phyloP scores from a whole-genome alignment of 257 asterid species.

The Gynochthodes officinalis region DNA sequence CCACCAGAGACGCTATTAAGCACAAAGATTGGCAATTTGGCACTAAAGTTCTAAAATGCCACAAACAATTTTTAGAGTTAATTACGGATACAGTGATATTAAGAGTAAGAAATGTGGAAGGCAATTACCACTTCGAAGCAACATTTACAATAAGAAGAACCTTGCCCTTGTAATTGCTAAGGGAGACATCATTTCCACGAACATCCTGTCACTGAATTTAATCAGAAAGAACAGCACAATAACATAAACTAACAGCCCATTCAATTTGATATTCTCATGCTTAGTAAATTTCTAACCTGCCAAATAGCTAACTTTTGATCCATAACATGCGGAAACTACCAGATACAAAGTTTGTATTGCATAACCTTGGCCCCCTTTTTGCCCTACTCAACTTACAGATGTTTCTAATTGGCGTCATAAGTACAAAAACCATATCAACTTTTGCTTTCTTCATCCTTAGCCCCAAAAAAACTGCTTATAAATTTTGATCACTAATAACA shows the following conservation, averaged over 20 bases:
- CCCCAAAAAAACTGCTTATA: too few species aligned
- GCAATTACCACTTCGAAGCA: slow-evolving; percentile 73
- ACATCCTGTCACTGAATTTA: slow-evolving; percentile 52
- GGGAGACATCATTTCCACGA: slow-evolving; percentile 64
- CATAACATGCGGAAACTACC: not conserved
- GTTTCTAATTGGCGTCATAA: not conserved
- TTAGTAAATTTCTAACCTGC: not conserved
- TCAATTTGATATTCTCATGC: not conserved
- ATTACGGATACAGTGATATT: not conserved
- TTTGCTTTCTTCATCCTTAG: not conserved
- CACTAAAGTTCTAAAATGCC: not conserved
- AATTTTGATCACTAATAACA: not conserved
- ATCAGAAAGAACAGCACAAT: not conserved
- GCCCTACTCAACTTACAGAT: not conserved
- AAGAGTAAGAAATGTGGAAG: not conserved
- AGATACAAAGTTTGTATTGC: not conserved
- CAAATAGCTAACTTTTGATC: not conserved
- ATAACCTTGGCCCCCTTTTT: not conserved
- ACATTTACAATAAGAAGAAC: slow-evolving; percentile 79
- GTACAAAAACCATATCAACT: not conserved
- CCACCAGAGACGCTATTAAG: too few species aligned
- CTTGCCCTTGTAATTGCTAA: slow-evolving; percentile 68
- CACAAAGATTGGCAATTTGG: too few species aligned
- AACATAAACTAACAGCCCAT: not conserved
- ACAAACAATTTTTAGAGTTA: not conserved